Conservation (phyloP, 2,329 filamentous ascomycete species). For the Penicillium griseofulvum region DNA sequence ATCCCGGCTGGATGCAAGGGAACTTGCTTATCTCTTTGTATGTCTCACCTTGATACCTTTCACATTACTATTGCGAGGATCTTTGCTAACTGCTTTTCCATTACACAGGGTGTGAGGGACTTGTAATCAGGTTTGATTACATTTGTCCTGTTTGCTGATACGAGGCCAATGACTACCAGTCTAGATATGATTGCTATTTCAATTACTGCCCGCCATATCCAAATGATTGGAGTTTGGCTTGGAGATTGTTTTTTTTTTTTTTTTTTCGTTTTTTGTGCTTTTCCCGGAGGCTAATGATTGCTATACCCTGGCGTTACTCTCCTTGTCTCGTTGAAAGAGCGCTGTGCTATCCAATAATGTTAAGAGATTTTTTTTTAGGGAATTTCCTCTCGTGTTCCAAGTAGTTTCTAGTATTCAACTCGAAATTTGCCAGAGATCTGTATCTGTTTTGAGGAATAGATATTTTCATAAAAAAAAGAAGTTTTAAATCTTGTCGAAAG, state of each 20-base stretch:
- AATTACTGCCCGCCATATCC: neutral
- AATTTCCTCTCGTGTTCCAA: neutral
- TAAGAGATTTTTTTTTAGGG: neutral
- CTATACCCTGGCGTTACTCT: slow-evolving; percentile 10
- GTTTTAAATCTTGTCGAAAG: slow-evolving; percentile 20
- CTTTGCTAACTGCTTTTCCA: slow-evolving; percentile 7
- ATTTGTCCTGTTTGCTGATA: neutral
- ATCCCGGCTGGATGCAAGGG: slow-evolving; percentile 62
- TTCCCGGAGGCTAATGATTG: neutral
- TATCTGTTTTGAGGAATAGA: slow-evolving; percentile 1
- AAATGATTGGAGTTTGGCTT: neutral
- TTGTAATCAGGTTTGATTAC: neutral
- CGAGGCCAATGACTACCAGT: neutral
- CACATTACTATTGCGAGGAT: neutral
- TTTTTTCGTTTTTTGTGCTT: neutral
- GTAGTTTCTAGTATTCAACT: neutral
- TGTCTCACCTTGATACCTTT: slow-evolving; percentile 10
- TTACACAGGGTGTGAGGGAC: slow-evolving; percentile 21
- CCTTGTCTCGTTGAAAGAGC: neutral
- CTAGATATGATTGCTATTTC: neutral
- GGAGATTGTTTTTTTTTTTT: neutral
- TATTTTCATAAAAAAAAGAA: neutral
- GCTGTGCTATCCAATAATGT: neutral
- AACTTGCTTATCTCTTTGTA: slow-evolving; percentile 70
- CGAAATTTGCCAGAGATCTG: neutral